Evolutionary conservation across 2,329 filamentous ascomycete species (phyloP).

Genomic region (Penicillium verrucosum): DNA sequence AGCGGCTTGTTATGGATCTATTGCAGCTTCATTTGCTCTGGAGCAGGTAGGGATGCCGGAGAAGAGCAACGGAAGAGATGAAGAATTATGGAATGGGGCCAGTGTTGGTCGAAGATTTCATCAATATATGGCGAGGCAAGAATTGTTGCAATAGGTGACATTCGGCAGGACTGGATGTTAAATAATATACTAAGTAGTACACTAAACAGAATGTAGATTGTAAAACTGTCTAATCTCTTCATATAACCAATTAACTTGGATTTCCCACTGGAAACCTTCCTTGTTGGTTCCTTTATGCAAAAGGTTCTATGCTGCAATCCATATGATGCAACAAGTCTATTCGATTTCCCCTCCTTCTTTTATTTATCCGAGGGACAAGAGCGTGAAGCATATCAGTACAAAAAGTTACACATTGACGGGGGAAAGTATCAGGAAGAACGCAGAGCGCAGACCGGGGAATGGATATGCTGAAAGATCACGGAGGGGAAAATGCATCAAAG

Average conservation of each 20-base stretch:
- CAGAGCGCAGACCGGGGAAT: constrained; percentile 23
- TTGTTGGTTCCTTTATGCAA: not conserved
- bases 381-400: constrained; percentile 28
- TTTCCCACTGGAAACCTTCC: not conserved
- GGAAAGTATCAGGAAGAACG: constrained; percentile 11
- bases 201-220: too few relatives aligned
- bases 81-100: constrained; percentile 22
- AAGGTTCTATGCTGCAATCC: not conserved
- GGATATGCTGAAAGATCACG: constrained; percentile 22
- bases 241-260: too few relatives aligned
- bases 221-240: too few relatives aligned
- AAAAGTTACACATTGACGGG: constrained; percentile 26
- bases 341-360: constrained; percentile 25
- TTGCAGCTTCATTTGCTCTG: constrained; percentile 34
- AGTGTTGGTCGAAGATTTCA: constrained; percentile 13
- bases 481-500: constrained; percentile 14
- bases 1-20: constrained; percentile 32
- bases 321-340: constrained; percentile 26
- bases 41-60: constrained; percentile 32
- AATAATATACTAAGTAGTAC: too few relatives aligned
- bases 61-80: not conserved
- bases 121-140: constrained; percentile 14
- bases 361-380: constrained; percentile 10
- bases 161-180: not conserved
- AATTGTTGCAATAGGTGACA: not conserved